Evolutionary conservation across 352 stramenopile species (phyloP).

Genomic region (Phytopythium litorale): DNA sequence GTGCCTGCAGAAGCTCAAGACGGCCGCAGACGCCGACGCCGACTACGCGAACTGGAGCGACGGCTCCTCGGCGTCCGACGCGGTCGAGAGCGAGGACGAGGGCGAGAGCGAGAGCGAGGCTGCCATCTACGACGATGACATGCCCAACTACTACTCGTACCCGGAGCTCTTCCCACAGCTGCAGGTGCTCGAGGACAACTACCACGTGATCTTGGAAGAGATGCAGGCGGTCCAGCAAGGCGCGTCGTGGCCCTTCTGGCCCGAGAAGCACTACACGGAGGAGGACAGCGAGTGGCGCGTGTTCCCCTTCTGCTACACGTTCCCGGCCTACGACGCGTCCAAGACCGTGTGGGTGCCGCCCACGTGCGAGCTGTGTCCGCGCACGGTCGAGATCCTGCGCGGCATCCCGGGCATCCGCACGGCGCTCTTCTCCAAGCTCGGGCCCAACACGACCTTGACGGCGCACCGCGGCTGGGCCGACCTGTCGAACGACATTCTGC

Average conservation of each 20-base stretch:
- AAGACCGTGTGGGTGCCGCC: conserved; percentile 81
- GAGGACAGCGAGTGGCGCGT: conserved; percentile 76
- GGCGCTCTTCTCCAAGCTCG: conserved; percentile 89
- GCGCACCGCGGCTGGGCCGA: conserved; percentile 86
- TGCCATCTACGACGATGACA: conserved; percentile 67
- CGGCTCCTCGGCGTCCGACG: conserved; percentile 1
- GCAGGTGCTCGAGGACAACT: conserved; percentile 62
- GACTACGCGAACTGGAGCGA: conserved; percentile 27
- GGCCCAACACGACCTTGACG: conserved; percentile 63
- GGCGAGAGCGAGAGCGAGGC: conserved; percentile 32
- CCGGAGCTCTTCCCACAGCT: conserved; percentile 77
- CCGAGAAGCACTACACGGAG: conserved; percentile 81
- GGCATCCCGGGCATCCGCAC: conserved; percentile 70
- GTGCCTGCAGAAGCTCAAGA: conserved; percentile 36
- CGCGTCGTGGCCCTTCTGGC: conserved; percentile 77
- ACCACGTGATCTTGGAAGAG: conserved; percentile 75
- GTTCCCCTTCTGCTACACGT: conserved; percentile 90
- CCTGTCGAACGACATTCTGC: conserved; percentile 87
- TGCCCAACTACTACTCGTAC: conserved; percentile 76
- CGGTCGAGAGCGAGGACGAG: conserved; percentile 17
- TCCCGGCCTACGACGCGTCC: conserved; percentile 79
- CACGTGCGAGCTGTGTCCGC: conserved; percentile 74
- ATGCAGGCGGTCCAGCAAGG: conserved; percentile 52
- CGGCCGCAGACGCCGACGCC: conserved; percentile 21
- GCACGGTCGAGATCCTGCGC: conserved; percentile 68